These are phyloP conservation scores for Xerocomus minutiporus DNA, from an alignment of 1,284 basidiomycete genomes.

Conservation along the genomic window DNA sequence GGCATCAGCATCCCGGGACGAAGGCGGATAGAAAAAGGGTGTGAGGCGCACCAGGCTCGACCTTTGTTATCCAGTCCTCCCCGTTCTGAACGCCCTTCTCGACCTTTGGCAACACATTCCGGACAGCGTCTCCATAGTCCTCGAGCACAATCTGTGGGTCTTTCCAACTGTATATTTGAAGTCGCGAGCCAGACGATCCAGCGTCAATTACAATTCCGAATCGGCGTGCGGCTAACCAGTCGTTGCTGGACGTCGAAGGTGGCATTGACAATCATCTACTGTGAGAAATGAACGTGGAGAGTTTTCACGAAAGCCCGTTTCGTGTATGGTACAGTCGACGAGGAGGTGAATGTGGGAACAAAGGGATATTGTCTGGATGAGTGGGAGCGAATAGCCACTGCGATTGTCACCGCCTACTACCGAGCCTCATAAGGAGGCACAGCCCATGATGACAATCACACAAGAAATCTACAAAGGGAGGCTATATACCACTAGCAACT, in stretches of 20 bases:
- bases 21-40: no score
- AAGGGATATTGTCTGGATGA: not conserved
- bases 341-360: not conserved
- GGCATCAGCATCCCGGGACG: not conserved
- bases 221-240: constrained; percentile 74
- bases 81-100: constrained; percentile 85
- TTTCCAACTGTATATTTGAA: constrained; percentile 97
- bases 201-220: constrained; percentile 98
- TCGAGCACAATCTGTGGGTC: constrained; percentile 61
- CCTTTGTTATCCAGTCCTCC: constrained; percentile 87
- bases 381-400: not conserved
- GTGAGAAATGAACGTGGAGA: constrained; percentile 23
- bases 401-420: not conserved
- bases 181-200: constrained; percentile 92
- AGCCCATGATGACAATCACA: not conserved
- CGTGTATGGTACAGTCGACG: constrained; percentile 12
- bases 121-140: constrained; percentile 43
- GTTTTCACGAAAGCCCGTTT: constrained; percentile 22
- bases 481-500: no score
- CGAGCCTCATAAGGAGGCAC: not conserved
- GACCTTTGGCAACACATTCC: constrained; percentile 68
- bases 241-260: constrained; percentile 60
- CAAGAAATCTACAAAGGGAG: no score
- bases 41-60: constrained; percentile 78
- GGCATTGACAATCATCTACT: constrained; percentile 51